Conservation (phyloP, 108 stramenopile species). For the Skeletonema grethae region DNA sequence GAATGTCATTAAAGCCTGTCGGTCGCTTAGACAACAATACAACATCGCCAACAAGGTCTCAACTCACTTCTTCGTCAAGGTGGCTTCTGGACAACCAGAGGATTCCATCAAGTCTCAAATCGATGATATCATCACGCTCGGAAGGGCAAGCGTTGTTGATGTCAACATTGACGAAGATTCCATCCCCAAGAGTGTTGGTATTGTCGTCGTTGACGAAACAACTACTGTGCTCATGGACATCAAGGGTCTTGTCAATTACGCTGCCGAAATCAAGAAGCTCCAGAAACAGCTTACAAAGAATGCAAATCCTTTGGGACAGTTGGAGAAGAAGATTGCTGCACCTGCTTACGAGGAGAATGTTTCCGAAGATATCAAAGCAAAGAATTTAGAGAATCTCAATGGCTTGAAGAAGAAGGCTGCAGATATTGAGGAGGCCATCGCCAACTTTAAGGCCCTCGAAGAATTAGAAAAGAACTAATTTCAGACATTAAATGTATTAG, state of each 20-base stretch:
- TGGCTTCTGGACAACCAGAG: slow-evolving; percentile 51
- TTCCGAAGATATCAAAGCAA: slow-evolving; percentile 60
- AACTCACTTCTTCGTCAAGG: slow-evolving; percentile 88
- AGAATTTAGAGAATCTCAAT: slow-evolving; percentile 71
- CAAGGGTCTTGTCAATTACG: slow-evolving; percentile 95
- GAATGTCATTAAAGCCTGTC: slow-evolving; percentile 82
- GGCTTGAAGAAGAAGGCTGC: slow-evolving; percentile 74
- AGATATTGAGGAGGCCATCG: slow-evolving; percentile 81
- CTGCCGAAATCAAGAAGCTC: slow-evolving; percentile 90
- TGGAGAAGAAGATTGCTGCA: slow-evolving; percentile 73
- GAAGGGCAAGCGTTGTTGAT: slow-evolving; percentile 66
- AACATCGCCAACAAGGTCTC: slow-evolving; percentile 81
- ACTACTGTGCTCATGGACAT: slow-evolving; percentile 92
- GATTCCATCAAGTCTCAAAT: slow-evolving; percentile 45
- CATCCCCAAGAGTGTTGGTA: slow-evolving; percentile 79
- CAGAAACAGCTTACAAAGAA: slow-evolving; percentile 75
- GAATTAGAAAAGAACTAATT: slow-evolving; percentile 55
- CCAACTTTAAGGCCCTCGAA: slow-evolving; percentile 74
- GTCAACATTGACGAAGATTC: slow-evolving; percentile 59
- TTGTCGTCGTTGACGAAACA: slow-evolving; percentile 80
- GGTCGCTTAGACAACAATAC: slow-evolving; percentile 85
- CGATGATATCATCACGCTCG: slow-evolving; percentile 87
- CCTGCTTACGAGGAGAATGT: slow-evolving; percentile 81
- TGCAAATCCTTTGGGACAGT: slow-evolving; percentile 50
- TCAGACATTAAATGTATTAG: background rate